Conservation (phyloP, 768 basidiomycete genomes). For the Lactifluus hygrophoroides region DNA sequence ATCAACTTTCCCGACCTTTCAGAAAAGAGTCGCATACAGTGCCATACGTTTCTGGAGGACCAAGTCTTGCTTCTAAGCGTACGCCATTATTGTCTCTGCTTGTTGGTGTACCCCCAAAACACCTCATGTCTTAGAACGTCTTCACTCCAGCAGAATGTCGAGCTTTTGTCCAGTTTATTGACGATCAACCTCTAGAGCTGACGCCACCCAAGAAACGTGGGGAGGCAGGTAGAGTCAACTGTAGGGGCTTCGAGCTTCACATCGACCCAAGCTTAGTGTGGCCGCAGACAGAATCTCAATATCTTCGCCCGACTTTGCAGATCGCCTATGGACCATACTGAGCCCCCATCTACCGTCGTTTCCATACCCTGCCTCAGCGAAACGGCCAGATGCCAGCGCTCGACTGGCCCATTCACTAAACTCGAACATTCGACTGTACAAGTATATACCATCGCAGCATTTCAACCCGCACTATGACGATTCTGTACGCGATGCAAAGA, state of each 20-base stretch:
- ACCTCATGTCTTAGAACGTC: conserved; percentile 35
- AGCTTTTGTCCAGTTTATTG: conserved; percentile 49
- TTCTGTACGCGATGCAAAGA: conserved; percentile 47
- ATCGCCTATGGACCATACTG: conserved; percentile 40
- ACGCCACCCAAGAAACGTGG: conserved; percentile 66
- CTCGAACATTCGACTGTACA: conserved; percentile 67
- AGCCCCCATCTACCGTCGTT: conserved; percentile 53
- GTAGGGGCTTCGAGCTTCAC: conserved; percentile 30
- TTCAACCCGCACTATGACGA: conserved; percentile 77
- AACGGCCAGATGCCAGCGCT: conserved; percentile 22
- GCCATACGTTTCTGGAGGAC: conserved; percentile 41
- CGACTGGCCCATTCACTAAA: conserved; percentile 53
- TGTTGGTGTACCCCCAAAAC: neutral
- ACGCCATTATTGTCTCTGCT: conserved; percentile 18
- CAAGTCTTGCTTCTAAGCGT: conserved; percentile 59
- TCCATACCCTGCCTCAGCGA: conserved; percentile 31
- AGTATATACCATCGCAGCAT: conserved; percentile 52
- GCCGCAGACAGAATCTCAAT: conserved; percentile 53
- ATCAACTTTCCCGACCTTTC: conserved; percentile 4
- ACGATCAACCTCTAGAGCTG: conserved; percentile 49
- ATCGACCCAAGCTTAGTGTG: neutral
- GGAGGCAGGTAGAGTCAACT: conserved; percentile 63
- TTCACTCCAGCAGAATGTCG: conserved; percentile 56
- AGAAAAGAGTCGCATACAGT: conserved; percentile 9
- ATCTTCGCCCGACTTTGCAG: conserved; percentile 49